Base-by-base conservation (phyloP, 2,329 filamentous ascomycete species). In the Claviceps pazoutovae region DNA sequence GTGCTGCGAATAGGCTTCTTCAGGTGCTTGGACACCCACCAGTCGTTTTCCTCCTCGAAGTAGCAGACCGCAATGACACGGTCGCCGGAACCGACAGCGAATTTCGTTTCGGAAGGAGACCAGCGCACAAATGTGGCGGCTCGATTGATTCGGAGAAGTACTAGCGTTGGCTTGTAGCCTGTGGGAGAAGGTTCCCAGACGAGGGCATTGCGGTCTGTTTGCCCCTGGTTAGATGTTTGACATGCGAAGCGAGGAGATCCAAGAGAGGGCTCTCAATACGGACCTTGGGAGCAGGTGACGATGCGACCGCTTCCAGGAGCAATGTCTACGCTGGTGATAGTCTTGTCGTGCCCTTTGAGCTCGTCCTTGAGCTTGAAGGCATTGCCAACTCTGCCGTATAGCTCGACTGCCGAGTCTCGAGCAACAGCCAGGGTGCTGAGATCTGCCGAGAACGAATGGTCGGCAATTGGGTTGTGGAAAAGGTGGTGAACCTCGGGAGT, bases 21-120 rank as follows among this genome's bases (percentile, higher is more conserved):
- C 64, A 98, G 73, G 71, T 98, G 93, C 77, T 98, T 98, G 39
- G 90, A 96, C 43, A 98, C 91, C 93, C 93, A 98, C 93, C 93
- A 98, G 74, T 98, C 90, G 70, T 98, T 96, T 70, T 98, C 93
- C 67, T 95, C 88, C 66, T 98, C 93, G 61, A 98, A 98, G 74
- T 97, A 97, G 76, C 93, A 98, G 60, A 97, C 80, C 42, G 93
- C 89, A 62, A 98, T 95, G 58, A 95, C 86, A 57, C 93, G 84
- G 60, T 95, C 93, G 56, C 93, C 93, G 30, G 90, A 96, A 55
- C 93, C 93, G 26, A 97, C 93, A 51, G 93, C 93, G 67, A 98
- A 98, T 71, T 98, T 98, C 66, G 83, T 86, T 75, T 98, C 93
- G 21, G 86, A 91, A 2, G 93, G 93, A 21, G 89, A 94, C 93